Evolutionary conservation across 1,284 basidiomycete genomes (phyloP), one percentile per base, ranked within the genome.

Genomic region (Sporisorium reilianum): DNA sequence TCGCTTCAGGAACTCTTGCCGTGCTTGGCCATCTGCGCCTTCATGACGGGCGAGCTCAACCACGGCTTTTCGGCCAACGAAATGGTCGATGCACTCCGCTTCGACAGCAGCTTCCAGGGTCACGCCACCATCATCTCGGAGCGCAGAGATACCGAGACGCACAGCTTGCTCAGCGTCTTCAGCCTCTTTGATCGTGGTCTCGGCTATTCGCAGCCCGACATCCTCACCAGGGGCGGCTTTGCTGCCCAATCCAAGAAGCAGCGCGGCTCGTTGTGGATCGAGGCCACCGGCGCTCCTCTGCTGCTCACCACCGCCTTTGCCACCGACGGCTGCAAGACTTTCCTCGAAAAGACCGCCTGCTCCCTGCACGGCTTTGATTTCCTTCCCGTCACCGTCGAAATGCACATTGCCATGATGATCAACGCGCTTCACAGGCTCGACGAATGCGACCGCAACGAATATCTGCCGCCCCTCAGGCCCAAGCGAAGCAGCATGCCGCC

Each of bases 381-480:
- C 49, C 44, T 74, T 22, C 55, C 71, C 16, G 28, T 54, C 42
- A 74, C 71, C 0, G 58, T 40, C 38, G 61, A 74, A 30, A 68
- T 74, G 65, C 71, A 74, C 32, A 40, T 65, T 12, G 54, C 57
- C 30, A 74, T 68, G 71, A 64, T 74, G 62, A 32, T 74, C 53
- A 51, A 62, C 32, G 64, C 71, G 4, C 25, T 68, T 2, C 38
- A 57, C 30, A 26, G 71, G 34, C 62, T 74, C 36, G 57, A 58
- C 28, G 71, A 74, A 50, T 74, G 65, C 55, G 71, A 74, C 57
- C 71, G 60, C 23, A 74, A 74, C 65, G 65, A 68, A 34, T 74
- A 74, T 44, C 26, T 64, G 30, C 60, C 62, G n/a, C 67, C 61
- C 2, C 16, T 56, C 2, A 56, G 66, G 11, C 16, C 55, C n/a